Evolutionary conservation across 352 stramenopile genomes (phyloP).

Genomic region (Blastocystis sp.): DNA sequence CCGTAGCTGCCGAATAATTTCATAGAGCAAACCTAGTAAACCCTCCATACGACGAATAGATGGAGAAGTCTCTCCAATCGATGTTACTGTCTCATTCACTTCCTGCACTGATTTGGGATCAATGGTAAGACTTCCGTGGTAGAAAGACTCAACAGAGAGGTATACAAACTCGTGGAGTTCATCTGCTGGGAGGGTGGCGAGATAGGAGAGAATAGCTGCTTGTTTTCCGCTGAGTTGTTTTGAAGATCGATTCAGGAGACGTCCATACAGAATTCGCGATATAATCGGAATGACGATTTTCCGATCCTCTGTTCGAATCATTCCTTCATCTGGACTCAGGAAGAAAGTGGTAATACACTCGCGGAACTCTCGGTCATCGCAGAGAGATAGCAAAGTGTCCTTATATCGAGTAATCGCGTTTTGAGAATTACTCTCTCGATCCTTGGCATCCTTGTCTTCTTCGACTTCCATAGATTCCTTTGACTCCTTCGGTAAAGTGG

Average conservation of each 20-base stretch:
- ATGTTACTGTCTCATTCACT: not conserved
- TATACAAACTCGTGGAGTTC: not conserved
- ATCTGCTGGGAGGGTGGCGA: not conserved
- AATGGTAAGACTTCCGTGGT: not conserved
- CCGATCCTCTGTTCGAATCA: constrained; percentile 17
- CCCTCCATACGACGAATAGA: not conserved
- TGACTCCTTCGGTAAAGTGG: not conserved
- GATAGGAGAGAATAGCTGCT: not conserved
- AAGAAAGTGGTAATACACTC: constrained; percentile 47
- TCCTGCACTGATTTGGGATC: not conserved
- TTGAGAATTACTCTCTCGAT: no score
- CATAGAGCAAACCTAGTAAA: not conserved
- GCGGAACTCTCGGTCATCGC: not conserved
- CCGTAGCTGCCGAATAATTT: not conserved
- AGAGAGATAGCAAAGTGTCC: constrained; percentile 3
- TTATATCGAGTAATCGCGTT: not conserved
- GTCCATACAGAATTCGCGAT: constrained; percentile 6
- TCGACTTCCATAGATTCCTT: not conserved
- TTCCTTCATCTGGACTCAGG: not conserved
- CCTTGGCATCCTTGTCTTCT: not conserved
- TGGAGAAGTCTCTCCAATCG: not conserved
- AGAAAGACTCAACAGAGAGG: not conserved
- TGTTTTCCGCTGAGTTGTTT: not conserved
- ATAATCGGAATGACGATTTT: not conserved
- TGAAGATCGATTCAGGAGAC: not conserved